Evolutionary conservation across 148 eudicot genomes (phyloP).

Genomic region (Amaranthus cruentus): DNA sequence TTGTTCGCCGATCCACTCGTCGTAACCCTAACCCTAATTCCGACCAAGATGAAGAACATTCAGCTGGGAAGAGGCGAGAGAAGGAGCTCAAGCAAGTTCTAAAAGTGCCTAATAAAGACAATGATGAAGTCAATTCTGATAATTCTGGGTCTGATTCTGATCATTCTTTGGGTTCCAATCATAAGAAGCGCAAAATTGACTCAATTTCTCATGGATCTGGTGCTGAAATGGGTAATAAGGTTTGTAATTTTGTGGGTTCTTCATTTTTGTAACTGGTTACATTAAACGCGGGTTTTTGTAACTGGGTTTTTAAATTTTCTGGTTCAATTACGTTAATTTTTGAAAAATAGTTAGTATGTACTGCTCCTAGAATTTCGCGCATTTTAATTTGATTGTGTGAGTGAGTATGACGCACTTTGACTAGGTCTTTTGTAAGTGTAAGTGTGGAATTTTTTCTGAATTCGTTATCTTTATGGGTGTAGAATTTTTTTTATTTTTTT

Average conservation of each 20-base stretch:
- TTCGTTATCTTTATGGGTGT: slow-evolving; percentile 7
- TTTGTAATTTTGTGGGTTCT: slow-evolving; percentile 6
- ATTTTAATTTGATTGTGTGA: slow-evolving; percentile 16
- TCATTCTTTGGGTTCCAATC: background rate
- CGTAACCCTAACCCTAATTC: slow-evolving; percentile 35
- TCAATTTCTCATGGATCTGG: slow-evolving; percentile 36
- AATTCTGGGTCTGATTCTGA: slow-evolving; percentile 21
- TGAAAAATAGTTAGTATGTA: background rate
- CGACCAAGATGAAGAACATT: slow-evolving; percentile 16
- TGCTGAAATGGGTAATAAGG: slow-evolving; percentile 19
- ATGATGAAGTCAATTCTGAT: background rate
- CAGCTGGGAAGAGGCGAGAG: slow-evolving; percentile 18
- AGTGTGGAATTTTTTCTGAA: slow-evolving; percentile 4
- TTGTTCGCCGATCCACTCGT: slow-evolving; percentile 36
- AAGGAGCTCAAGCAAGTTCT: slow-evolving; percentile 31
- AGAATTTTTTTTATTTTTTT: slow-evolving; percentile 13
- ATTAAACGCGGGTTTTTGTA: slow-evolving; percentile 10
- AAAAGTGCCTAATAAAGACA: slow-evolving; percentile 13
- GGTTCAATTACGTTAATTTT: background rate
- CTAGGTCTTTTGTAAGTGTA: slow-evolving; percentile 18
- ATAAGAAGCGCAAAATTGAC: slow-evolving; percentile 31
- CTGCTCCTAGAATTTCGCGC: slow-evolving; percentile 14
- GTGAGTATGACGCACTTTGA: slow-evolving; percentile 31
- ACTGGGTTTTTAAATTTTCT: background rate
- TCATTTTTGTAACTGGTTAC: background rate